Evolutionary conservation across 23 red algal species (phyloP).

Genomic region (Gracilariopsis chorda): DNA sequence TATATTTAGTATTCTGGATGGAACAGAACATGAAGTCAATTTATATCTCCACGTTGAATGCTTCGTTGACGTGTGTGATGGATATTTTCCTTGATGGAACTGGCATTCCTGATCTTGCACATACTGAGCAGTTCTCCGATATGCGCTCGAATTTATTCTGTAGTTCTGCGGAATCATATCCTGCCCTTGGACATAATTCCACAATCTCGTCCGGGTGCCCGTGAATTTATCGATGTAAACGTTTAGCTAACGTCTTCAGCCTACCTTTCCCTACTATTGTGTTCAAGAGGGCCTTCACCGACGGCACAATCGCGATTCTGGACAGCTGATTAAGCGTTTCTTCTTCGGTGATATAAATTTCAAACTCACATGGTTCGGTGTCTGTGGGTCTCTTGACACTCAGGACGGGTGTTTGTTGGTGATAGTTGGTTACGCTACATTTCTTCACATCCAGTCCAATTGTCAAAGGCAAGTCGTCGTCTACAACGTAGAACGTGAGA

Average conservation of each 20-base stretch:
- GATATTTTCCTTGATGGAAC: conserved; percentile 13
- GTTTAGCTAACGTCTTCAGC: conserved; percentile 5
- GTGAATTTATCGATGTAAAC: conserved; percentile 15
- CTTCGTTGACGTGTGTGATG: conserved; percentile 32
- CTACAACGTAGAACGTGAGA: conserved; percentile 18
- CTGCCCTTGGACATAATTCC: not conserved
- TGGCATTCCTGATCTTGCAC: not conserved
- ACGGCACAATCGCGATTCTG: not conserved
- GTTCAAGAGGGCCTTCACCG: not conserved
- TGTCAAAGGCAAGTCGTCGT: conserved; percentile 19
- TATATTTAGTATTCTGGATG: conserved; percentile 7
- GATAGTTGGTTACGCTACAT: not conserved
- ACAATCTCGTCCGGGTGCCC: not conserved
- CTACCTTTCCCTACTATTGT: not conserved
- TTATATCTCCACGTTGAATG: conserved; percentile 35
- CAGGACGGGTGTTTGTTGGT: not conserved
- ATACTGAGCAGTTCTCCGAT: not conserved
- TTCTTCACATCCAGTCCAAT: conserved; percentile 5
- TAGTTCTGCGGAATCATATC: not conserved
- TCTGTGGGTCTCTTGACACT: not conserved
- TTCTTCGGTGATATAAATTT: not conserved
- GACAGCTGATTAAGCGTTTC: not conserved
- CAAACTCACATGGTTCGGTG: not conserved
- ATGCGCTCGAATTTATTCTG: not conserved
- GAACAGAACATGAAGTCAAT: conserved; percentile 25